phyloP scores from a whole-genome alignment of 192 early-diverging fungal species.

The Kappamyces sp. region DNA sequence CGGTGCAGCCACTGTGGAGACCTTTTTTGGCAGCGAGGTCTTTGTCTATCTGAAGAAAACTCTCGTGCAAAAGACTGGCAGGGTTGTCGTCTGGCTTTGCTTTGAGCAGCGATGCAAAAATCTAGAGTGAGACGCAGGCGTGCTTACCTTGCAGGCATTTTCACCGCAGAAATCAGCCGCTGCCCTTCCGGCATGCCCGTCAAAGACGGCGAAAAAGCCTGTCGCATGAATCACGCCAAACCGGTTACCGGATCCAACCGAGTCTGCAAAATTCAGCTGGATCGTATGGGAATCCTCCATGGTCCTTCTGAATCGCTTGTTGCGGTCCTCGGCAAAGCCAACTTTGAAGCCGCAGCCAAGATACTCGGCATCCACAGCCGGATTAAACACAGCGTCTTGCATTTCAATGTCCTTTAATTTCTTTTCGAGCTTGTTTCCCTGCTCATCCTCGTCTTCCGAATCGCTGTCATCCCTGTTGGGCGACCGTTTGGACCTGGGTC shows the following conservation, averaged over 20 bases:
- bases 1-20: conserved; percentile 86
- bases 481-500: neutral
- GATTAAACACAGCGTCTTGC: conserved; percentile 3
- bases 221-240: neutral
- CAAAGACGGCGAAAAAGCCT: conserved; percentile 91
- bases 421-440: conserved; percentile 13
- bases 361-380: neutral
- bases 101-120: conserved; percentile 57
- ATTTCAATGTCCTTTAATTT: neutral
- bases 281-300: conserved; percentile 97
- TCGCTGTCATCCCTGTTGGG: conserved; percentile 14
- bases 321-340: conserved; percentile 79
- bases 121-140: conserved; percentile 30
- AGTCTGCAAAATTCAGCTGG: conserved; percentile 74
- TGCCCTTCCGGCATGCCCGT: conserved; percentile 93
- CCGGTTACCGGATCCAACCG: conserved; percentile 60
- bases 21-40: conserved; percentile 72
- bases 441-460: conserved; percentile 2
- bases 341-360: conserved; percentile 46
- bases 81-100: conserved; percentile 52
- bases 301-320: conserved; percentile 82
- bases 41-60: conserved; percentile 78
- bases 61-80: conserved; percentile 72
- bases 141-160: conserved; percentile 69
- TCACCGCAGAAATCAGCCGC: conserved; percentile 95